A percentile compares a stretch with the other conserved stretches of the same genome.
These are phyloP conservation scores for Kluyveromyces aestuarii DNA, from an alignment of 805 yeast genomes.

Conservation along the genomic window DNA sequence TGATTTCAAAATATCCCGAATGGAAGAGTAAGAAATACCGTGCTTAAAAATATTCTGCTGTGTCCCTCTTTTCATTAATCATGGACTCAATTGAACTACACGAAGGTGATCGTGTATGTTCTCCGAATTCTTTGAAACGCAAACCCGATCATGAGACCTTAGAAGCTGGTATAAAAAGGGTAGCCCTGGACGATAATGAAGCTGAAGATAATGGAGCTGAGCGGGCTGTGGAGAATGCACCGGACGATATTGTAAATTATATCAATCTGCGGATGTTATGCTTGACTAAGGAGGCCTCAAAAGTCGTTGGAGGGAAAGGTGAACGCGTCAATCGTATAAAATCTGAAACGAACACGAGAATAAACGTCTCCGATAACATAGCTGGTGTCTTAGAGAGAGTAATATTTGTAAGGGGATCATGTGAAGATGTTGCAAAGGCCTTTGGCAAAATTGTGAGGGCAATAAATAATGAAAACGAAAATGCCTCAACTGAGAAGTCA, in stretches of 20 bases:
- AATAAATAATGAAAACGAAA: constrained; percentile 40
- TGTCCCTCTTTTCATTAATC: not conserved
- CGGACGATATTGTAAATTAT: constrained; percentile 45
- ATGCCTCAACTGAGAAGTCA: constrained; percentile 49
- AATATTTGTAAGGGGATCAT: constrained; percentile 60
- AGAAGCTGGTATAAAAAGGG: constrained; percentile 51
- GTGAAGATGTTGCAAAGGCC: constrained; percentile 74
- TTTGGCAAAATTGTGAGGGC: constrained; percentile 65
- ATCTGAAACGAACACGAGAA: constrained; percentile 51
- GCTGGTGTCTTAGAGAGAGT: constrained; percentile 68
- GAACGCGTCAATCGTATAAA: constrained; percentile 58
- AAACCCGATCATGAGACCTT: constrained; percentile 55
- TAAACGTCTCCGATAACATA: constrained; percentile 65
- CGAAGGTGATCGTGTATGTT: constrained; percentile 8
- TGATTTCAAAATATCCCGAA: not conserved
- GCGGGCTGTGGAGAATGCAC: not conserved
- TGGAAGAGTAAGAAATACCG: not conserved
- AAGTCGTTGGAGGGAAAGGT: constrained; percentile 76
- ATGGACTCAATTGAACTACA: not conserved
- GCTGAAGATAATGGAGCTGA: constrained; percentile 6
- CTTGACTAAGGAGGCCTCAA: constrained; percentile 64
- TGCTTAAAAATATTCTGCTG: not conserved
- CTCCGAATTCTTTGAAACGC: constrained; percentile 41
- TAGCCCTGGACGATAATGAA: constrained; percentile 49
- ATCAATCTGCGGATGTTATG: constrained; percentile 69